Base-by-base conservation (phyloP, 306 rosid species). In the Cicer chorassanicum region DNA sequence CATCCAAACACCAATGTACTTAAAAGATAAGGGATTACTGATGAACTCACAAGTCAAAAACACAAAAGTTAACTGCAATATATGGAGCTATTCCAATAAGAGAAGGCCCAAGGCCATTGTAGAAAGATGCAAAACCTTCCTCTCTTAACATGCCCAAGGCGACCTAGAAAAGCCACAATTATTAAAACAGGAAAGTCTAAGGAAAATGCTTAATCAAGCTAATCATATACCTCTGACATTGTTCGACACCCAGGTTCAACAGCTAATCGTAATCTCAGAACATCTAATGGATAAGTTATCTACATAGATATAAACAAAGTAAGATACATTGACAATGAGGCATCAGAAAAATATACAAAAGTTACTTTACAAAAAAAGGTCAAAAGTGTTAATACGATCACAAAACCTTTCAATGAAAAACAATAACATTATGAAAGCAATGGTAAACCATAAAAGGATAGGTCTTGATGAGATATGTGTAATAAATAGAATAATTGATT, bases 271-370 rank as follows among this genome's bases (percentile, higher is more conserved):
- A 93, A 88, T 81, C 98, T 84, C 82, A 93, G 77, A 74, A 93
- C 97, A 86, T 93, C 98, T 82, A 93, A 82, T 16, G 98, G 98
- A 38, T 91, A 93, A 7, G 97, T 91, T 12, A 93, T 76, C 98
- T 93, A 71, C 81, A 82, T 34, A 29, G 76, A 75, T 45, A 81
- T 41, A 74, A n/a, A 76, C 55, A 70, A 13, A 66, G 62, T 55
- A 54, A 70, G 68, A 69, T 74, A 68, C 0, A 57, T 44, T 14
- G 19, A 41, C 41, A 64, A 14, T 21, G 71, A 7, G 19, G 73
- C 64, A 48, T 55, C 34, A 41, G 70, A 8, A 21, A 55, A 51
- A 71, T 14, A 48, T 44, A 16, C 36, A 38, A 44, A 10, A 49
- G 73, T 9, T 2, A 39, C 38, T 44, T 75, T 36, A 70, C 44